Evolutionary conservation across 352 stramenopile genomes (phyloP), one percentile per base, ranked within the genome.

Genomic region (Albugo laibachii): DNA sequence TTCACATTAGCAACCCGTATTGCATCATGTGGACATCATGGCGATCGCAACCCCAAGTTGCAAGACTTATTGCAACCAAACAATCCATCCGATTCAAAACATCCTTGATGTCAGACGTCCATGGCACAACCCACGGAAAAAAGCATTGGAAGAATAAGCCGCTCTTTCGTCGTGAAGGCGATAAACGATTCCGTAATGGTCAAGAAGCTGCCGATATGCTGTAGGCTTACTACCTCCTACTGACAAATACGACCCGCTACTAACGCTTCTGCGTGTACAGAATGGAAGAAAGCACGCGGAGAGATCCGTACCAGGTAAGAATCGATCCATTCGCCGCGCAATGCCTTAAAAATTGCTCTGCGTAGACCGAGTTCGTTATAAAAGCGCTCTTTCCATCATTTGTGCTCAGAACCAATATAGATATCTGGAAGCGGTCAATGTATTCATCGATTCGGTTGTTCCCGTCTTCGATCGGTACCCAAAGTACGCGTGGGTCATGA

Each of bases 121-220:
- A 91, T 58, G 77, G 77, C 50, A 91, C 77, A 36, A 86, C 68
- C 5, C 77, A 91, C 62, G 77, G 77, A 61, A 84, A 85, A 59
- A 91, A 91, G 58, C 71, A 85, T 49, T 98, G 91, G 91, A 85
- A 92, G 55, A 97, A 97, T 72, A 96, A 97, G 61, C 93, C 93
- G 34, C 75, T 98, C 8, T 97, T 97, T 66, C 83, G 91, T 41
- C 87, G 91, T 52, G 86, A 95, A 47, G 91, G 93, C 46, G 92
- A 97, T 66, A 94, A 97, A 51, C 72, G 79, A 37, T 95, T 98
- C 71, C 93, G 94, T 56, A 97, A 94, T 34, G 93, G 93, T 15
- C 71, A 93, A 41, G 92, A 98, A 57, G 93, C 93, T 34, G 86
- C 87, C 43, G 87, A 97, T 45, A 93, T 98, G 60, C 77, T 97